Evolutionary conservation across 73 alveolate genomes (phyloP).

Genomic region (Effrenium voratum): DNA sequence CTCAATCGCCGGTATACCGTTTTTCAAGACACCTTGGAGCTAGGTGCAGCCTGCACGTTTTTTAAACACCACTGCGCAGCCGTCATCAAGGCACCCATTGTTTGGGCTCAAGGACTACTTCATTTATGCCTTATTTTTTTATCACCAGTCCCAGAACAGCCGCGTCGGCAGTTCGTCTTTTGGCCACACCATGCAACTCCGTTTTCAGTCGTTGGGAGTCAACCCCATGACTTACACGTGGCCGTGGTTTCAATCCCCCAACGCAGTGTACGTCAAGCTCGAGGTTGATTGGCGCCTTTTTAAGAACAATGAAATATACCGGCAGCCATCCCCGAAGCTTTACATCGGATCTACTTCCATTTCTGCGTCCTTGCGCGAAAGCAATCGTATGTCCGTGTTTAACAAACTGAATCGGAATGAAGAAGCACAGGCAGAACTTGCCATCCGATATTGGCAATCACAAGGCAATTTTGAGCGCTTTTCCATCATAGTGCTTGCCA

Average conservation of each 20-base stretch:
- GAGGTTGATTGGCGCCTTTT: not conserved
- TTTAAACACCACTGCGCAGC: too few relatives aligned
- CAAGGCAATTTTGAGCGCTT: not conserved
- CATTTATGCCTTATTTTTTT: not conserved
- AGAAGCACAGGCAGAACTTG: not conserved
- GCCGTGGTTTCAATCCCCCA: not conserved
- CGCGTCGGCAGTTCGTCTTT: not conserved
- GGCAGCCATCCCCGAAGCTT: not conserved
- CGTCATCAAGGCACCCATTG: not conserved
- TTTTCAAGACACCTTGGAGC: not conserved
- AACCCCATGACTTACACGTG: not conserved
- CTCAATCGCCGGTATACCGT: not conserved
- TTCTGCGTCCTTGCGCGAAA: not conserved
- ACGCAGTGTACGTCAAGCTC: not conserved
- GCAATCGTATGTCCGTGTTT: not conserved
- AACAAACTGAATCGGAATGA: not conserved
- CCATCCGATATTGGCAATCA: not conserved
- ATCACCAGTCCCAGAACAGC: not conserved
- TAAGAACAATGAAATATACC: not conserved
- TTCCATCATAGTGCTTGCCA: not conserved
- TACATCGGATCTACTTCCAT: not conserved
- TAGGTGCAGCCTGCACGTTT: not conserved
- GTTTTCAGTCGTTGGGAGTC: not conserved
- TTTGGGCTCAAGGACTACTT: not conserved
- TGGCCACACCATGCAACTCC: too few relatives aligned